A percentile compares a stretch with the other conserved stretches of the same genome.
phyloP scores from a whole-genome alignment of 202 grass and related monocot species.

The Hordeum pubiflorum region DNA sequence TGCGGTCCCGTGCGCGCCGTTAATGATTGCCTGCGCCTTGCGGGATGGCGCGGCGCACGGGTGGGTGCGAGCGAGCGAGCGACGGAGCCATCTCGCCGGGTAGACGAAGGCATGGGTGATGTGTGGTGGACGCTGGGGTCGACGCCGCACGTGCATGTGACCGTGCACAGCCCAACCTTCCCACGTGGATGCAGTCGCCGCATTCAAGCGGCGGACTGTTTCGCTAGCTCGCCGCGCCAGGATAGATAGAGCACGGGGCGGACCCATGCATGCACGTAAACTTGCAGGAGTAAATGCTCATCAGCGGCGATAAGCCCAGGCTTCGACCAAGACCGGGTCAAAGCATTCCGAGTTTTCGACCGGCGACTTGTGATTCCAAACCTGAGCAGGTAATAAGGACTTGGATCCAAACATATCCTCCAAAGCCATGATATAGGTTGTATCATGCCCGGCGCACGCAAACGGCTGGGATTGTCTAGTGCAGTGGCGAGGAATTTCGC shows the following conservation, averaged over 20 bases:
- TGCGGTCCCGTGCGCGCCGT: background rate
- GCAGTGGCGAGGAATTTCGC: background rate
- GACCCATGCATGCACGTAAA: background rate
- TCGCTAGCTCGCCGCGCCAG: background rate
- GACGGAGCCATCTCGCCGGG: background rate
- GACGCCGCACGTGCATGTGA: conserved; percentile 8
- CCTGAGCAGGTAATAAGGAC: background rate
- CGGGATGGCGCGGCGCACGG: background rate
- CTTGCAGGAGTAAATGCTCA: background rate
- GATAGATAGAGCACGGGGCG: background rate
- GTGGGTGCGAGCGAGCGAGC: no score
- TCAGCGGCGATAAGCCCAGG: background rate
- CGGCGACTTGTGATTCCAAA: no score
- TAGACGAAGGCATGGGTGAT: background rate
- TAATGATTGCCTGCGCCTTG: background rate
- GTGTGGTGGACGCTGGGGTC: background rate
- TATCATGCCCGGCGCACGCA: background rate
- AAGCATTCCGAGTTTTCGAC: background rate
- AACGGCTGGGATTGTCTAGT: background rate
- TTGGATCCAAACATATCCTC: background rate
- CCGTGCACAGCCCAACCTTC: conserved; percentile 7
- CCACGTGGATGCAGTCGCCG: conserved; percentile 29
- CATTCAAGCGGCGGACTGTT: background rate
- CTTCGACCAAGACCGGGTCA: background rate
- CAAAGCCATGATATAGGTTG: background rate